These are phyloP conservation scores for Reticulascus tulasneorum DNA, from an alignment of 2,329 filamentous ascomycete species.

Conservation along the genomic window DNA sequence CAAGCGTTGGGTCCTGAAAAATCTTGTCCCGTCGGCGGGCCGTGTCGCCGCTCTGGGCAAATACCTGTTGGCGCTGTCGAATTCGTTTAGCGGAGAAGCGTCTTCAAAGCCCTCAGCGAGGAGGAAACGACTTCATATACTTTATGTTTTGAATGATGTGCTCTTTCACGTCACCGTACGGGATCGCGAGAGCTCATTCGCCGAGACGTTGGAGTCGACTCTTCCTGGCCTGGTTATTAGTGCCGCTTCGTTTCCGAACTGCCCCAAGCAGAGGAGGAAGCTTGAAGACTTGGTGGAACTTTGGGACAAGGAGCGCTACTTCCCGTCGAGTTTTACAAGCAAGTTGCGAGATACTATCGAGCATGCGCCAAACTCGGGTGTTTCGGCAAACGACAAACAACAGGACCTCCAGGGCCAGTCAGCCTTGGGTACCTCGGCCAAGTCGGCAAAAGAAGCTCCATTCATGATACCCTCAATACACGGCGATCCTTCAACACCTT, in stretches of 20 bases:
- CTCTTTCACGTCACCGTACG: conserved; percentile 64
- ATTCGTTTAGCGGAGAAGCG: conserved; percentile 40
- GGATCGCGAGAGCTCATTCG: conserved; percentile 46
- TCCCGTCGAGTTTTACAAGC: conserved; percentile 47
- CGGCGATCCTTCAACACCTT: conserved; percentile 68
- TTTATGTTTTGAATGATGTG: conserved; percentile 76
- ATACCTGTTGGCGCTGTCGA: conserved; percentile 68
- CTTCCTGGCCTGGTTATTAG: conserved; percentile 59
- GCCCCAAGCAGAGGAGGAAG: conserved; percentile 63
- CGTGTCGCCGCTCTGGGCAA: conserved; percentile 68
- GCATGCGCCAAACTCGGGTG: conserved; percentile 24
- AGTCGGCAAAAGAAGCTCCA: conserved; percentile 49
- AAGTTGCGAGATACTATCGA: conserved; percentile 58
- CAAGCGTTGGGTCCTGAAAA: conserved; percentile 78
- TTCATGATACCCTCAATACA: conserved; percentile 73
- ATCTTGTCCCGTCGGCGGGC: conserved; percentile 63
- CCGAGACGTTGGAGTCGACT: conserved; percentile 51
- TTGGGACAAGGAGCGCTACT: conserved; percentile 67
- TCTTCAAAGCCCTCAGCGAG: conserved; percentile 48
- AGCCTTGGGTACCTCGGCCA: conserved; percentile 17
- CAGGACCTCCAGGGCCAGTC: conserved; percentile 13
- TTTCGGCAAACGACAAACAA: conserved; percentile 5
- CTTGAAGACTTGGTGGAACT: conserved; percentile 60
- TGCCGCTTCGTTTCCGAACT: conserved; percentile 54
- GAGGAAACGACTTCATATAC: conserved; percentile 67